A percentile compares a stretch with the other conserved stretches of the same genome.
phyloP scores from a whole-genome alignment of 2,329 filamentous ascomycete species.

The Penicillium brevicompactum region DNA sequence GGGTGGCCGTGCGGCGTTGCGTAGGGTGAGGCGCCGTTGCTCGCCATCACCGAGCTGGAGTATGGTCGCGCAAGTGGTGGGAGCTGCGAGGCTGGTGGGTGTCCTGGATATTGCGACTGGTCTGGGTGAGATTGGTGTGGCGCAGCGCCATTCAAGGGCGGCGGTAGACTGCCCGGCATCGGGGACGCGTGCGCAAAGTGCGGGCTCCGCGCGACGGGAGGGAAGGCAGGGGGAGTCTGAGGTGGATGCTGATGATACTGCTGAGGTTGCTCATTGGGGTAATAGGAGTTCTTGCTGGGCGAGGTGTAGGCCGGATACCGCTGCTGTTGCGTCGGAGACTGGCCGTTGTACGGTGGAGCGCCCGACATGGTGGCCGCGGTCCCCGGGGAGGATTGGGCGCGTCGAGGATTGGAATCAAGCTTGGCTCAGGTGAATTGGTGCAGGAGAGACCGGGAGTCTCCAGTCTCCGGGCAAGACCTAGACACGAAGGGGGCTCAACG shows the following conservation, averaged over 20 bases:
- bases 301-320: conserved; percentile 47
- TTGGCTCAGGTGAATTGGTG: conserved; percentile 18
- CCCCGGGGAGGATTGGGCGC: conserved; percentile 31
- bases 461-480: conserved; percentile 5
- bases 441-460: conserved; percentile 11
- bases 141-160: conserved; percentile 40
- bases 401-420: conserved; percentile 17
- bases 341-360: conserved; percentile 47
- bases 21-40: conserved; percentile 42
- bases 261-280: conserved; percentile 41
- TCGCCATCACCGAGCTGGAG: conserved; percentile 36
- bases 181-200: conserved; percentile 44
- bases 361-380: conserved; percentile 45
- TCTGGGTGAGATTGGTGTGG: conserved; percentile 35
- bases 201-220: conserved; percentile 43
- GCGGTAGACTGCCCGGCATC: conserved; percentile 41
- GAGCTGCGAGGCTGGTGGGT: conserved; percentile 34
- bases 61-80: conserved; percentile 40
- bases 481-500: conserved; percentile 22
- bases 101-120: conserved; percentile 38
- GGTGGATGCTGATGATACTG: conserved; percentile 44
- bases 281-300: conserved; percentile 45
- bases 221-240: conserved; percentile 46
- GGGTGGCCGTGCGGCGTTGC: conserved; percentile 46
- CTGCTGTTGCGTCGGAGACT: conserved; percentile 48